Evolutionary conservation across 2,329 filamentous ascomycete genomes (phyloP).

Genomic region (Dactylellina drechsleri): DNA sequence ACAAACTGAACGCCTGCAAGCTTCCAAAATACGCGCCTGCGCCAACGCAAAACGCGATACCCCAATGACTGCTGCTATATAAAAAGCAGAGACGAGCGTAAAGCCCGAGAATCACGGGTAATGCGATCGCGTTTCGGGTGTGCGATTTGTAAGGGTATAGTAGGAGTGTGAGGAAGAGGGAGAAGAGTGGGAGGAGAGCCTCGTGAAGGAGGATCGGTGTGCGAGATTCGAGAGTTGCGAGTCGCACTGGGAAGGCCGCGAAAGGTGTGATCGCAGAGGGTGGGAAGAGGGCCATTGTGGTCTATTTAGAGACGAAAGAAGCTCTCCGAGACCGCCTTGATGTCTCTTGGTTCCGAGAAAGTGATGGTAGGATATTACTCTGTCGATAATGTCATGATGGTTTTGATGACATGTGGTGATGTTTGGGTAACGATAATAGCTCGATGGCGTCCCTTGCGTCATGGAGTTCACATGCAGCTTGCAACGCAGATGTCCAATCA

Average conservation of each 20-base stretch:
- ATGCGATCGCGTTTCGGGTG: slow-evolving; percentile 36
- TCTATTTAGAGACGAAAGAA: too few species aligned
- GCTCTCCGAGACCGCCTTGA: too few species aligned
- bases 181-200: slow-evolving; percentile 34
- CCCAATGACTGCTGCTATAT: slow-evolving; percentile 50
- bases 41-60: slow-evolving; percentile 49
- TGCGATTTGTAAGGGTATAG: slow-evolving; percentile 37
- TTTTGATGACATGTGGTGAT: not conserved
- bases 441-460: slow-evolving; percentile 10
- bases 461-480: not conserved
- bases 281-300: slow-evolving; percentile 34
- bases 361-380: not conserved
- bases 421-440: not conserved
- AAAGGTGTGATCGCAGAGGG: slow-evolving; percentile 25
- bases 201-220: slow-evolving; percentile 45
- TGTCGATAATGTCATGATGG: not conserved
- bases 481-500: not conserved
- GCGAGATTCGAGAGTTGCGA: slow-evolving; percentile 12
- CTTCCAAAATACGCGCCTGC: slow-evolving; percentile 41
- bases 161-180: slow-evolving; percentile 35
- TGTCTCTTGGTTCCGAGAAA: not conserved
- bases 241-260: slow-evolving; percentile 30
- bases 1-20: slow-evolving; percentile 43
- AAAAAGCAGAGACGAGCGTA: slow-evolving; percentile 32
- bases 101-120: slow-evolving; percentile 38